Conservation (phyloP, 2,329 filamentous ascomycete species). For the Aspergillus glaucus region DNA sequence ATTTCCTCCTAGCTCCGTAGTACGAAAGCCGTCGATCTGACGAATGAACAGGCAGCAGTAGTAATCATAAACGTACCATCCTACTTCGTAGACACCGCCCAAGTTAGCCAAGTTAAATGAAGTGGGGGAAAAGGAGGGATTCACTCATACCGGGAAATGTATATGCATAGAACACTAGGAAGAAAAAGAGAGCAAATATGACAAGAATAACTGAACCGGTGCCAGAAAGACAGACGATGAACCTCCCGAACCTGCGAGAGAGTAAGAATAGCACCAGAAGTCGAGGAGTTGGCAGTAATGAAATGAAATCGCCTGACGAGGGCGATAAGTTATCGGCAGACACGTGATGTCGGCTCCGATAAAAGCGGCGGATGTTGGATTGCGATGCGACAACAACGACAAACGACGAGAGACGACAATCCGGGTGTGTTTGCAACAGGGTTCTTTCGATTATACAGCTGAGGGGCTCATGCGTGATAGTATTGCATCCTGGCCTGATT, state of each 20-base stretch:
- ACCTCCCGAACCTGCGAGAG: neutral
- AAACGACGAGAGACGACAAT: neutral
- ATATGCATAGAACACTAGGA: neutral
- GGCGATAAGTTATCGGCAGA: neutral
- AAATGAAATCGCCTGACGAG: neutral
- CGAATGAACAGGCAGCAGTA: neutral
- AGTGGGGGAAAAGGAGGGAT: conserved; percentile 5
- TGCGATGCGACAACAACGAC: neutral
- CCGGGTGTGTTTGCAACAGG: neutral
- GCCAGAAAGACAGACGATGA: neutral
- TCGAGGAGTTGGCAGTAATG: conserved; percentile 3
- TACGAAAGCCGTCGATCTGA: neutral
- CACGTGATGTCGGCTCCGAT: conserved; percentile 8
- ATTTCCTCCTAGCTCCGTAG: neutral
- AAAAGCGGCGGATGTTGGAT: neutral
- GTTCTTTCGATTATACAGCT: neutral
- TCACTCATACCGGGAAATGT: conserved; percentile 8
- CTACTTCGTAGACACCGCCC: conserved; percentile 3
- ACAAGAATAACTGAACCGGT: neutral
- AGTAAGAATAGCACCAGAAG: neutral
- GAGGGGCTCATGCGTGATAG: neutral
- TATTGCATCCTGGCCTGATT: neutral
- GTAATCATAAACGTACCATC: conserved; percentile 12
- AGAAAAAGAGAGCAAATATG: neutral
- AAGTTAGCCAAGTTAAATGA: conserved; percentile 4